Evolutionary conservation across 1,284 basidiomycete genomes (phyloP), one percentile per base, ranked within the genome.

Genomic region (Wallemia hederae): DNA sequence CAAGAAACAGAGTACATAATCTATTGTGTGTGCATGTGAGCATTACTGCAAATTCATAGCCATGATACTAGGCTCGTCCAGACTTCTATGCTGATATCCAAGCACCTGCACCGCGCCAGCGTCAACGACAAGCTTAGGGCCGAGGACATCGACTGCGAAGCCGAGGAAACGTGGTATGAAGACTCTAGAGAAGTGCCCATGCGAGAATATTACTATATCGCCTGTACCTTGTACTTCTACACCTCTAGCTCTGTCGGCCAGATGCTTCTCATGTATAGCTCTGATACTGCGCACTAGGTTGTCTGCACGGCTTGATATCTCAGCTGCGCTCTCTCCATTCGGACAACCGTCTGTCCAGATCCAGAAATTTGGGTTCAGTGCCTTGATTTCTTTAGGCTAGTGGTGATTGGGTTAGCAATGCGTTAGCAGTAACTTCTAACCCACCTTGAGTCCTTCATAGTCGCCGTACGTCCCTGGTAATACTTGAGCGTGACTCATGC

Each of bases 81-180:
- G 73, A 59, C 74, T 78, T 65, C 75, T 73, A 70, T 87, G 85
- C 65, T 84, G 84, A 70, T 86, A 88, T 27, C 79, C 75, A 19
- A 85, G 72, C 58, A 84, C 7, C 71, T 79, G 68, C 70, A 84
- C 82, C 62, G 83, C 82, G 64, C 80, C 83, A 1, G 85, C 79
- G 66, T 85, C 83, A 33, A 86, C 80, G 63, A 83, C 83, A 68
- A 88, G 83, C 67, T 80, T 79, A 3, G 78, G 80, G 25, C 83
- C 83, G 84, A 64, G 14, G 7, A 29, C 1, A 58, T 7, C 22
- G 31, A 27, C 26, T 22, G 31, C 31, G 67, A 83, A 79, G 26
- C 76, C 70, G 64, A 83, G 78, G 85, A 85, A 88, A 31, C 85
- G 80, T 22, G 84, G 72, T 63, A 92, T 83, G 64, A 92, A 76